These are phyloP conservation scores for Aristolochia contorta DNA, from an alignment of 164 flowering plant species.

Conservation along the genomic window DNA sequence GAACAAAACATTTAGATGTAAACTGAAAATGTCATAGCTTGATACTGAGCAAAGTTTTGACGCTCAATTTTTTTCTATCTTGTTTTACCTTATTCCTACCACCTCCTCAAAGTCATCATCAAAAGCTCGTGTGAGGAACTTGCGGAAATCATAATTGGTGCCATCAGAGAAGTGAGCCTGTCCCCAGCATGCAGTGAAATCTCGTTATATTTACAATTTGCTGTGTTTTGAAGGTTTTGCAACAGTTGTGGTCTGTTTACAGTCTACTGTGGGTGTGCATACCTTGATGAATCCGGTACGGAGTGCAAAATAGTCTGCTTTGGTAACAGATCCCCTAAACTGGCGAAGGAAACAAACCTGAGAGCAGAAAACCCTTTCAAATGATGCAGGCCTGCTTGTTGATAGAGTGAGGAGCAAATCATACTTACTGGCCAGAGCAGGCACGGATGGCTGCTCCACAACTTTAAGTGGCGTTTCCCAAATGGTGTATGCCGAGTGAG, in stretches of 20 bases:
- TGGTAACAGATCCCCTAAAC: conserved; percentile 40
- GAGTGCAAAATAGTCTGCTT: conserved; percentile 55
- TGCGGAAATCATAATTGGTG: conserved; percentile 41
- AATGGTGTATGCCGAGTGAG: conserved; percentile 52
- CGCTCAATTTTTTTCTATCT: too few relatives aligned
- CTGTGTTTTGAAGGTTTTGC: too few relatives aligned
- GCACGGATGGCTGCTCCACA: conserved; percentile 36
- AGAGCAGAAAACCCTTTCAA: background rate
- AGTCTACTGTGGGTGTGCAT: background rate
- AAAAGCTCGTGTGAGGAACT: conserved; percentile 44
- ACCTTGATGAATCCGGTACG: conserved; percentile 72
- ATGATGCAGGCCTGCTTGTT: background rate
- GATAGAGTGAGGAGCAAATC: conserved; percentile 3
- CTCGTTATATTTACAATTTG: background rate
- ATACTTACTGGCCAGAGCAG: conserved; percentile 55
- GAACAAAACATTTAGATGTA: background rate
- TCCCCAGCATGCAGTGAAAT: background rate
- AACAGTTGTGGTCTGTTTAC: too few relatives aligned
- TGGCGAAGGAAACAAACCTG: conserved; percentile 53
- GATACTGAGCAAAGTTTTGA: background rate
- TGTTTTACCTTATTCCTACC: conserved; percentile 53
- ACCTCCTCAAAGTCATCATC: conserved; percentile 56
- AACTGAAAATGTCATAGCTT: background rate
- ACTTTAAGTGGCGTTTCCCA: conserved; percentile 41
- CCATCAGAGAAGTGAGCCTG: conserved; percentile 35